Evolutionary conservation across 2,329 filamentous ascomycete genomes (phyloP).

Genomic region (Cytospora mali): DNA sequence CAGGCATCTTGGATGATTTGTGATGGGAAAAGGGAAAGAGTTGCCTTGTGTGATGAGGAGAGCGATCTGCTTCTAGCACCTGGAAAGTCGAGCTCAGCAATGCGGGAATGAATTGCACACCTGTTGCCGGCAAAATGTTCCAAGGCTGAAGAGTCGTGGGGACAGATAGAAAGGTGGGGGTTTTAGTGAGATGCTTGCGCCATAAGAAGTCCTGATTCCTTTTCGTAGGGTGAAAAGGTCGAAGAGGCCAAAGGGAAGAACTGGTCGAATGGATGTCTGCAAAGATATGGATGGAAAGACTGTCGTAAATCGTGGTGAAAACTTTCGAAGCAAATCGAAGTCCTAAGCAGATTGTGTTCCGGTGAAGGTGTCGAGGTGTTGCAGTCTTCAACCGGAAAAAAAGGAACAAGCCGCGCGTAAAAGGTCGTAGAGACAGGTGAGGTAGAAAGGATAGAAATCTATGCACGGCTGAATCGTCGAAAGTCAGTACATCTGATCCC

Average conservation of each 20-base stretch:
- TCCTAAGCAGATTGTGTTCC: slow-evolving; percentile 1
- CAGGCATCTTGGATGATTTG: slow-evolving; percentile 60
- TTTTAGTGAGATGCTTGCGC: slow-evolving; percentile 42
- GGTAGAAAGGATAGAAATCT: slow-evolving; percentile 6
- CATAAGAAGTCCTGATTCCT: slow-evolving; percentile 37
- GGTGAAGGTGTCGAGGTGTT: slow-evolving; percentile 1
- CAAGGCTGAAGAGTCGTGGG: slow-evolving; percentile 43
- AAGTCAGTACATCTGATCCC: slow-evolving; percentile 21
- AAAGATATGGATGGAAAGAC: slow-evolving; percentile 7
- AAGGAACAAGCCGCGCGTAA: slow-evolving; percentile 5
- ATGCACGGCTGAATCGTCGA: slow-evolving; percentile 21
- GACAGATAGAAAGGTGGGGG: slow-evolving; percentile 29
- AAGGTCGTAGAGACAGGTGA: neutral
- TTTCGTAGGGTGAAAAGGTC: slow-evolving; percentile 7
- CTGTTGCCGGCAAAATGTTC: slow-evolving; percentile 35
- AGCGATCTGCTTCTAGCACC: slow-evolving; percentile 45
- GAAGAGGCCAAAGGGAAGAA: neutral
- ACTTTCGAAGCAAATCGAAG: slow-evolving; percentile 20
- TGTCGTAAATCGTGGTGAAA: slow-evolving; percentile 2
- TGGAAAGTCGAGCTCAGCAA: slow-evolving; percentile 37
- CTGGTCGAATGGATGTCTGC: slow-evolving; percentile 15
- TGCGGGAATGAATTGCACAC: slow-evolving; percentile 32
- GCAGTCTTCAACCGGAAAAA: neutral
- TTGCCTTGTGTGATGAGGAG: slow-evolving; percentile 30
- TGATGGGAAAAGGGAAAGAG: slow-evolving; percentile 28